Evolutionary conservation across 148 eudicot genomes (phyloP), one percentile per base, ranked within the genome.

Genomic region (Pouteria glomerata): DNA sequence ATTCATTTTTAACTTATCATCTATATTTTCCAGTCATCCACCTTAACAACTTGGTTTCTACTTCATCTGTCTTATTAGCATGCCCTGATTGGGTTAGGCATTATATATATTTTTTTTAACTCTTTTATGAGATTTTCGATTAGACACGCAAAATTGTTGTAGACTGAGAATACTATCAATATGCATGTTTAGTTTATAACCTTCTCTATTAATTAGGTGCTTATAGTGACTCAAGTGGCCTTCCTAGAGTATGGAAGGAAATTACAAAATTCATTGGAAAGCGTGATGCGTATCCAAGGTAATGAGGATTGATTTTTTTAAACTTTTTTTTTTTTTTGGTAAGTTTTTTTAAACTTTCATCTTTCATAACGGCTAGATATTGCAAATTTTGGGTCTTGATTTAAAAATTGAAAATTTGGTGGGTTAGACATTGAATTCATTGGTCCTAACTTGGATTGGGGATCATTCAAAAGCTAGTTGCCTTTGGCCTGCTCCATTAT

Each of bases 281-380:
- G 82, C 89, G 99, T 51, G 99, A 95, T 83, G 97, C 96, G 37
- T 90, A 95, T 83, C 99, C 99, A 64, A 92, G 97, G 99, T 95
- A 75, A 84, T 71, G 33, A 58, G 69, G 72, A 51, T 77, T 44
- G 62, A 56, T 67, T n/a, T n/a, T n/a, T n/a, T n/a, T n/a, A n/a
- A n/a, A n/a, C n/a, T n/a, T n/a, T n/a, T n/a, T n/a, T n/a, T n/a
- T n/a, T n/a, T n/a, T n/a, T n/a, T n/a, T n/a, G n/a, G n/a, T n/a
- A n/a, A n/a, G n/a, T n/a, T 55, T 26, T 50, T 57, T 35, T 59
- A 11, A 4, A 19, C 3, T 11, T 34, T 16, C 8, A 29, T 15
- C n/a, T 37, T 57, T 51, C 29, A 53, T 30, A 11, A 56, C 56
- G 26, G 23, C 23, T 51, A 14, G 64, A 57, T 34, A 8, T 55